These are phyloP conservation scores for Peziza echinospora DNA, from an alignment of 495 filamentous ascomycete species.

Conservation along the genomic window DNA sequence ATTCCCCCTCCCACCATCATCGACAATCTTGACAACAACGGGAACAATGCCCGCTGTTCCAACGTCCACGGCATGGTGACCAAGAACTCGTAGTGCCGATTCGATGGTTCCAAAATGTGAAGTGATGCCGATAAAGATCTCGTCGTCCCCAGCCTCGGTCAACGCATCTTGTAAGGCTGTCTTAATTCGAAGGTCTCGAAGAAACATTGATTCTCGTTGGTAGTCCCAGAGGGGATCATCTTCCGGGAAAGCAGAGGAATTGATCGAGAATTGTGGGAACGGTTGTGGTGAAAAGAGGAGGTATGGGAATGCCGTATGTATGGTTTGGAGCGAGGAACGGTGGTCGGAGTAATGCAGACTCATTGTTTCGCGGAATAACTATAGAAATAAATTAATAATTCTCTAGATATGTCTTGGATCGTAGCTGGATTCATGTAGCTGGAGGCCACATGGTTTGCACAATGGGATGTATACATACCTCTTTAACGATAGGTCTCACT, in stretches of 20 bases:
- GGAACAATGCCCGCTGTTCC: slow-evolving; percentile 14
- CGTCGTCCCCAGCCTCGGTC: slow-evolving; percentile 3
- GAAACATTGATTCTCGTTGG: slow-evolving; percentile 10
- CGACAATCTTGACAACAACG: slow-evolving; percentile 12
- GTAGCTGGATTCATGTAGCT: no score
- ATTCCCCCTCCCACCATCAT: no score
- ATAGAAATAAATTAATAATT: no score
- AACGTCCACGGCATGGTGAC: slow-evolving; percentile 1
- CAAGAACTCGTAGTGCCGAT: slow-evolving; percentile 10
- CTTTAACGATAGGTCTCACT: slow-evolving; percentile 9
- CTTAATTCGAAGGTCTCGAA: slow-evolving; percentile 9
- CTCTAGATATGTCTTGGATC: no score
- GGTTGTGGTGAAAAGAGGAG: slow-evolving; percentile 5
- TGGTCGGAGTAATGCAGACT: slow-evolving; percentile 10
- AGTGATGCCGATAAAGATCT: slow-evolving; percentile 14
- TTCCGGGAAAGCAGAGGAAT: slow-evolving; percentile 4
- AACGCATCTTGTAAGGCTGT: slow-evolving; percentile 2
- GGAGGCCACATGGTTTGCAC: no score
- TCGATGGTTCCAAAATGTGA: slow-evolving; percentile 15
- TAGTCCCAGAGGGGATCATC: slow-evolving; percentile 13
- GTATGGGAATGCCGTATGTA: slow-evolving; percentile 5
- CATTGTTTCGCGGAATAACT: slow-evolving; percentile 12
- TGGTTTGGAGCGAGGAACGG: slow-evolving; percentile 3
- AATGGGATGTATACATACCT: no score
- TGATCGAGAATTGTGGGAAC: neutral